phyloP scores from a whole-genome alignment of 495 filamentous ascomycete genomes.

The Trichoderma gamsii region DNA sequence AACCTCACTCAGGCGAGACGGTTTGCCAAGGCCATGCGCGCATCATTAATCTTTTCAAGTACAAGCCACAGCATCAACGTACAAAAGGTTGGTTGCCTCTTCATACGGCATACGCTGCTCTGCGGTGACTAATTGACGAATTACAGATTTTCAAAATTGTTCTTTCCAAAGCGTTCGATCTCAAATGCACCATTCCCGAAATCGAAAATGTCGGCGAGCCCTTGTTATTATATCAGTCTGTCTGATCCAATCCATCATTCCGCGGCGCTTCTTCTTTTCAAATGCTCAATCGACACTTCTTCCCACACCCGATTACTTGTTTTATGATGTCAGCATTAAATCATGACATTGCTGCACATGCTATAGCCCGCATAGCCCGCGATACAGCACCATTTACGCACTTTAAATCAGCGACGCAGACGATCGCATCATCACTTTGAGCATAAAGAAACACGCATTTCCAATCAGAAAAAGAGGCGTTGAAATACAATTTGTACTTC shows the following conservation, averaged over 20 bases:
- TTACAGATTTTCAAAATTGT: constrained; percentile 98
- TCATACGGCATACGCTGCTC: constrained; percentile 5
- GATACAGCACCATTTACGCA: not conserved
- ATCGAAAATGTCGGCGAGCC: constrained; percentile 97
- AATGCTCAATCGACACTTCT: not conserved
- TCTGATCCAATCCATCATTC: constrained; percentile 32
- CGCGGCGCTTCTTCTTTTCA: not conserved
- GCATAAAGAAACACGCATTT: not conserved
- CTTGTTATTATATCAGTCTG: constrained; percentile 85
- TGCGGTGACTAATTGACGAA: constrained; percentile 9
- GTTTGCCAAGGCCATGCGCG: constrained; percentile 97
- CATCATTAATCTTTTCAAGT: constrained; percentile 93
- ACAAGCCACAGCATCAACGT: constrained; percentile 99
- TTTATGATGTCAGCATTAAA: not conserved
- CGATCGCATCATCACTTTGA: not conserved
- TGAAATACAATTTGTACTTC: not conserved
- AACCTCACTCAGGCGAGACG: constrained; percentile 63
- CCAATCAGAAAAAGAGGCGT: not conserved
- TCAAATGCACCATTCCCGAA: constrained; percentile 98
- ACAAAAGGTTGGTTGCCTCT: constrained; percentile 66
- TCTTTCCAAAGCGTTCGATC: constrained; percentile 93
- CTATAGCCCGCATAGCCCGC: not conserved
- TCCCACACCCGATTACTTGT: not conserved
- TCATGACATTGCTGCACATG: not conserved
- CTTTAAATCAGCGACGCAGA: not conserved